Evolutionary conservation across 2,329 filamentous ascomycete species (phyloP), one percentile per base, ranked within the genome.

Genomic region (Orbilia brochopaga): DNA sequence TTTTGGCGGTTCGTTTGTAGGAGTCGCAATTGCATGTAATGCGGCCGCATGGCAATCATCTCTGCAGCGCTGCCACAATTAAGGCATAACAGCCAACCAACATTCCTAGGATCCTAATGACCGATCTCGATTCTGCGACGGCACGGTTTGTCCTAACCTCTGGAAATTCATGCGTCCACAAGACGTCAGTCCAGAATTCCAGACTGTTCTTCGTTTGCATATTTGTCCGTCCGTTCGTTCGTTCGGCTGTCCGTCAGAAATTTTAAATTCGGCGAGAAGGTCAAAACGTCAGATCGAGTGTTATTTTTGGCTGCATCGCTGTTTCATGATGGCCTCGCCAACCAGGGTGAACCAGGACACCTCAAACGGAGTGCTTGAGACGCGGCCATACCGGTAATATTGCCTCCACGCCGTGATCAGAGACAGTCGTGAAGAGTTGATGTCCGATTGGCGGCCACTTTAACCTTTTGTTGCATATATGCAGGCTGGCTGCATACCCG

Each of bases 261-360:
- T n/a, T n/a, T n/a, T n/a, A 32, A 57, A 53, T 24, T 54, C 44
- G 46, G 65, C 58, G 65, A 69, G 65, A 69, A 69, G 65, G 65
- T 69, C 65, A 69, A 69, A 69, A 69, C 58, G 65, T 69, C 65
- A 69, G 64, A 57, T 48, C 50, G 50, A 48, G 64, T 62, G 65
- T 69, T 69, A 69, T 69, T 69, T 69, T 69, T 69, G 65, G 65
- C 44, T 27, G n/a, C 46, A 51, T 52, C 53, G 37, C 52, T 63
- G 65, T 69, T 69, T 69, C 65, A 69, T 57, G 32, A 19, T 53
- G 44, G 53, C 58, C 19, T 69, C 58, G 65, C 44, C 53, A 69
- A 63, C 65, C 46, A 54, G 65, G 65, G 53, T 63, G 11, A 62
- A 48, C 65, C 58, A 69, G 46, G 65, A 53, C 55, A 46, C 44